Conservation (phyloP, 495 filamentous ascomycete genomes). For the Penicillium egyptiacum region DNA sequence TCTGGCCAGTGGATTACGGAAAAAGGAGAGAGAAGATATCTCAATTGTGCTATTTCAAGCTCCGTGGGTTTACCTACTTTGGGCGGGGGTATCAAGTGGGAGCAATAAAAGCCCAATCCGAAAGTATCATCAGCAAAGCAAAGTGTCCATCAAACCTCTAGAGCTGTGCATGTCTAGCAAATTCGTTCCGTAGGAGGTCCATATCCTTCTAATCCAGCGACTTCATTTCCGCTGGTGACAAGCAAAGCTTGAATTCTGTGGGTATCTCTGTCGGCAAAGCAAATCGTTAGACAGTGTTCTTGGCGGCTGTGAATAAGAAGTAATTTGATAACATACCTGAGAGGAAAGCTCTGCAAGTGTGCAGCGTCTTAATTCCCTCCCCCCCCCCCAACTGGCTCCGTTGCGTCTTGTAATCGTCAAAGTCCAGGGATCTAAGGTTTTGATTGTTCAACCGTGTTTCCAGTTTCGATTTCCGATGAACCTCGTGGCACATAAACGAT, state of each 20-base stretch:
- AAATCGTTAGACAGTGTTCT: background rate
- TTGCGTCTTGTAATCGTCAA: background rate
- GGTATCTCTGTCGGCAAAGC: background rate
- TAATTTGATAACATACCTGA: background rate
- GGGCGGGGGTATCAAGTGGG: background rate
- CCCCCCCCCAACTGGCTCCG: background rate
- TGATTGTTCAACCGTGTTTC: background rate
- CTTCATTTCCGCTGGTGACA: background rate
- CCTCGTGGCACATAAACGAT: background rate
- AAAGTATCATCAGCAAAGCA: background rate
- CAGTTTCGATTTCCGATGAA: background rate
- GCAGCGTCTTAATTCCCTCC: no score
- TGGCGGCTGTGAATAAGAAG: background rate
- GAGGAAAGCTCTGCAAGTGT: background rate
- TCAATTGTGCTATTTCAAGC: background rate
- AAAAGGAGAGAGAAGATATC: no score
- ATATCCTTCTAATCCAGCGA: background rate
- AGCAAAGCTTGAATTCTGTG: background rate
- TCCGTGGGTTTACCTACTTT: background rate
- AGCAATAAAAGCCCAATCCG: background rate
- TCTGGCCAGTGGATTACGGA: no score
- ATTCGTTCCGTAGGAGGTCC: background rate
- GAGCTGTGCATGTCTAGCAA: background rate
- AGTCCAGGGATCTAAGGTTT: background rate
- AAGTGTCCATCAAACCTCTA: background rate